phyloP scores from a whole-genome alignment of 2,329 filamentous ascomycete genomes.

The Calonectria pauciramosa region DNA sequence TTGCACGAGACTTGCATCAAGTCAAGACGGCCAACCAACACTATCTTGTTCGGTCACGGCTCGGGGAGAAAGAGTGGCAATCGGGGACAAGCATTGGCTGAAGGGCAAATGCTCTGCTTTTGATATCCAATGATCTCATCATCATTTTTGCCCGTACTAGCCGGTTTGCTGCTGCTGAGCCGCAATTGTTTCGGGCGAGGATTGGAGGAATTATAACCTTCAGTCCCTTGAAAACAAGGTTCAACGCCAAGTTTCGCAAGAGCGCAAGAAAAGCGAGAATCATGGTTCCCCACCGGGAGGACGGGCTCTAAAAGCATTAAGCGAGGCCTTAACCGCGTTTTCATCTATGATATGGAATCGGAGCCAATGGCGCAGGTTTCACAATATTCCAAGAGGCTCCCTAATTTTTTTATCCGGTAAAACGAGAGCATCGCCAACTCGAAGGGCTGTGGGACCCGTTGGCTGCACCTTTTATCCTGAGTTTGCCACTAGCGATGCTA shows the following conservation, averaged over 20 bases:
- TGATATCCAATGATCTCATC: not conserved
- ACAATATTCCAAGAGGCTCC: not conserved
- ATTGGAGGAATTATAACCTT: not conserved
- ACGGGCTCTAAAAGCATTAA: not conserved
- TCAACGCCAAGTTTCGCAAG: not conserved
- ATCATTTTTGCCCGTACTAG: not conserved
- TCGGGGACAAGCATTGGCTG: not conserved
- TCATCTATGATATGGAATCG: not conserved
- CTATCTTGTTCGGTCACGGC: not conserved
- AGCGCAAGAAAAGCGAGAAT: not conserved
- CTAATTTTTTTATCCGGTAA: not conserved
- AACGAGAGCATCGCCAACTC: too few relatives aligned
- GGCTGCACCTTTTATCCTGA: not conserved
- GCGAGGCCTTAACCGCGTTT: not conserved
- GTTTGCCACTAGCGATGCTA: slow-evolving; percentile 1
- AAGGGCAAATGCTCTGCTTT: not conserved
- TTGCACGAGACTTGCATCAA: not conserved
- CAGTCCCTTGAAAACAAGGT: not conserved
- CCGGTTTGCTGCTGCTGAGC: not conserved
- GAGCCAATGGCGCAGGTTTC: not conserved
- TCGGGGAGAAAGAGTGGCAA: not conserved
- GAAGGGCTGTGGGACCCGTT: not conserved
- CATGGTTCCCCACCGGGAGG: not conserved
- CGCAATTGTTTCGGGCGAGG: not conserved
- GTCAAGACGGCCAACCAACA: not conserved